Base-by-base conservation (phyloP, 2,329 filamentous ascomycete species). In the Fusarium mexicanum region DNA sequence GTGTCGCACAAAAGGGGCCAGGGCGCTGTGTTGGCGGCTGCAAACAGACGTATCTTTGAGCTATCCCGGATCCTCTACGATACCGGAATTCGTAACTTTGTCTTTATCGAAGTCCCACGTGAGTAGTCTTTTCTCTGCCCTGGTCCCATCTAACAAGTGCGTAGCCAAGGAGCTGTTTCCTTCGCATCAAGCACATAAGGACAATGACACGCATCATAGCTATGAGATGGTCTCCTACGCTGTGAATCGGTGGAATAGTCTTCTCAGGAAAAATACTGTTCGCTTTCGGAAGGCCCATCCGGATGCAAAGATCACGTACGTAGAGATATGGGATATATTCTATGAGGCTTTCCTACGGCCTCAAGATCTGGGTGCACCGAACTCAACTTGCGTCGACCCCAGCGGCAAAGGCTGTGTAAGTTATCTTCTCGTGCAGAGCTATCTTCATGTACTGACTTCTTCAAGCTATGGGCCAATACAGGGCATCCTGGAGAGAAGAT, bases 241-340 rank as follows among this genome's bases (percentile, higher is more conserved):
- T 5, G 14, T 55, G 4, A 47, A 17, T 17, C 29, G 12, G 1
- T 66, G 64, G 64, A 66, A 66, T 6, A 26, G 16, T 3, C 9
- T 18, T 18, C 31, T 66, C 1, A 41, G 29, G 7, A 10, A 48
- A 38, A 64, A 57, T 2, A 65, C 24, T 5, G 9, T 41, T 7
- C 12, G 24, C 4, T 66, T 66, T 11, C 41, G 18, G 2, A 14
- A 26, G 13, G 4, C 29, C 7, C 64, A 66, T 31, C 8, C 7
- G 0, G 48, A 65, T 18, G 41, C 64, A 3, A 40, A 37, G 3
- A 48, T 31, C 9, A 13, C 8, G 0, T 57, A 26, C 3, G 33
- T 66, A 3, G 64, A 65, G 18, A 8, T 66, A 14, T 66, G 64
- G 64, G 61, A 66, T 33, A 41, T 66, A 17, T 66, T 66, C 31